phyloP scores from a whole-genome alignment of 2,329 filamentous ascomycete genomes.

The Emydomyces testavorans region DNA sequence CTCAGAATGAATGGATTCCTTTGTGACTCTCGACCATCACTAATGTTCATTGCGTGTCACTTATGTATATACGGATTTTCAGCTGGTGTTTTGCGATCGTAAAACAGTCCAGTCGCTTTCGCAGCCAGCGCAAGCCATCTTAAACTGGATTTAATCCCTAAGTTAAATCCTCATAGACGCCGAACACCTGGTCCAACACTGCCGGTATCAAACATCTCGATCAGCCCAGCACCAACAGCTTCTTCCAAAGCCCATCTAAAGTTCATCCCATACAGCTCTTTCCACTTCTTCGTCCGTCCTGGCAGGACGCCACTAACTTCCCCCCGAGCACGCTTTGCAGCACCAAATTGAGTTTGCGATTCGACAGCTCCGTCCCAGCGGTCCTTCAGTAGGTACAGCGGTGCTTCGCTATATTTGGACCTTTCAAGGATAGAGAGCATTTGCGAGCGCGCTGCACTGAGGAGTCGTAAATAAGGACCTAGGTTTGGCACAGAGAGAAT shows the following conservation, averaged over 20 bases:
- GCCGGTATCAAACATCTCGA: slow-evolving; percentile 53
- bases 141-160: too few species aligned
- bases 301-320: slow-evolving; percentile 46
- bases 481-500: slow-evolving; percentile 50
- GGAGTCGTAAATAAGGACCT: slow-evolving; percentile 48
- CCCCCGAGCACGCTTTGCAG: slow-evolving; percentile 44
- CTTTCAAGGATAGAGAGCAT: slow-evolving; percentile 43
- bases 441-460: slow-evolving; percentile 45
- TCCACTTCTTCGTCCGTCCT: slow-evolving; percentile 54
- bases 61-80: too few species aligned
- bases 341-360: slow-evolving; percentile 33
- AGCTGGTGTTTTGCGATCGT: too few species aligned
- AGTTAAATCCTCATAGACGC: slow-evolving; percentile 22
- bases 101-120: too few species aligned
- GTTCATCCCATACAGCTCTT: slow-evolving; percentile 45
- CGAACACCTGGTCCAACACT: slow-evolving; percentile 48
- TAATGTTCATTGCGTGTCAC: too few species aligned
- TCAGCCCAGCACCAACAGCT: slow-evolving; percentile 47
- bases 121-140: too few species aligned
- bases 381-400: slow-evolving; percentile 44
- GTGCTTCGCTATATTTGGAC: slow-evolving; percentile 43
- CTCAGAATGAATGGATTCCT: too few species aligned
- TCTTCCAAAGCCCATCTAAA: slow-evolving; percentile 53
- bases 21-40: too few species aligned
- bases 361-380: slow-evolving; percentile 54